A percentile compares a stretch with the other conserved stretches of the same genome.
These are phyloP conservation scores for Obelidium mucronatum DNA, from an alignment of 192 early-diverging fungal genomes.

Conservation along the genomic window DNA sequence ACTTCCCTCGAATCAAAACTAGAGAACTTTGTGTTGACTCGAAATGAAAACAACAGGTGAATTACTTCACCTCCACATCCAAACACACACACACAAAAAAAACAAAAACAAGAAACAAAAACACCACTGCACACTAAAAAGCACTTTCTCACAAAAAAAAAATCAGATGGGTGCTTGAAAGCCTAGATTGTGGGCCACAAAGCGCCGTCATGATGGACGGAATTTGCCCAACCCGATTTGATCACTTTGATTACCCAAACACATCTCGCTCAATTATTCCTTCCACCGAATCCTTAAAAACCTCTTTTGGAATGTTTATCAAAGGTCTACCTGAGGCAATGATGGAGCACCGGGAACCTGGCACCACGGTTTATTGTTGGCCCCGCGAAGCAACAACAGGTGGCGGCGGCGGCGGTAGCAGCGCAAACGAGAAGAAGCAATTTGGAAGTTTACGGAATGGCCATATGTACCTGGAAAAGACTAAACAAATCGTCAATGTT, in stretches of 20 bases:
- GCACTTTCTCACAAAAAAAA: no score
- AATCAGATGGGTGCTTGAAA: no score
- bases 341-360: not conserved
- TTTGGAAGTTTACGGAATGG: not conserved
- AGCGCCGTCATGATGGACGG: no score
- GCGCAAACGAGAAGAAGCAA: no score
- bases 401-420: no score
- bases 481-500: slow-evolving; percentile 19
- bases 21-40: no score
- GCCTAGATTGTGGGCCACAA: no score
- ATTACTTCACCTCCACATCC: no score
- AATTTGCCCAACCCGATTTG: slow-evolving; percentile 7
- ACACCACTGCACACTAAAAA: no score
- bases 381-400: not conserved
- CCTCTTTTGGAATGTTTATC: slow-evolving; percentile 9
- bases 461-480: slow-evolving; percentile 6
- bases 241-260: slow-evolving; percentile 29
- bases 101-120: no score
- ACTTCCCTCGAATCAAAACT: not conserved
- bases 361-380: not conserved
- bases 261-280: not conserved
- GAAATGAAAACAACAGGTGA: no score
- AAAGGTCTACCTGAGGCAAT: slow-evolving; percentile 1
- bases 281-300: not conserved
- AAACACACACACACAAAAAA: no score